Evolutionary conservation across 805 yeast species (phyloP), one percentile per base, ranked within the genome.

Genomic region (Starmera quercuum): DNA sequence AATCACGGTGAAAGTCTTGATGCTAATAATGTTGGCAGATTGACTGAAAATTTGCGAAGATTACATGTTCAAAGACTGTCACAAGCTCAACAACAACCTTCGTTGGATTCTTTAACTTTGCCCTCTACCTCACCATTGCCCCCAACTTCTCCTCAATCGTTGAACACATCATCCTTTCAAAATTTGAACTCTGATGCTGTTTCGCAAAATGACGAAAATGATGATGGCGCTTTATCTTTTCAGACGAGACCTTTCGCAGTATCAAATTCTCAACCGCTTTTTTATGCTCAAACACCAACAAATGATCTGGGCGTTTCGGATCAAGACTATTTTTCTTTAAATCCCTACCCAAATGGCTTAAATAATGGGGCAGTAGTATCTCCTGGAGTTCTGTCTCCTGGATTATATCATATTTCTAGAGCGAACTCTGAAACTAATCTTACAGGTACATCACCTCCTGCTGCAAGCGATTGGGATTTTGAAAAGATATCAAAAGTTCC

Each of bases 401-500:
- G 71, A 0, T 47, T 59, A 9, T 77, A 61, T 34, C 71, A 78
- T 47, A 53, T 78, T 31, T 76, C 87, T 3, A 63, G 87, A 35
- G 73, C 63, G 12, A 71, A 68, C 33, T 78, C 86, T 1, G 68
- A 59, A 23, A 43, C 46, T 12, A 59, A 59, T 16, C 36, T 59
- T 20, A 19, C 27, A 46, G 35, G 29, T 58, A 27, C 27, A 25
- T 8, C 8, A 8, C 11, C 14, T 7, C 26, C 14, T 7, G 9
- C 26, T 9, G n/a, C 9, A 18, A 31, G 33, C 25, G 69, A 61
- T 20, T 62, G 68, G 66, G 69, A 71, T 37, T 39, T 66, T 3
- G 53, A 54, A 6, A 56, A 64, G 3, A 44, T 85, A 42, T 76
- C 82, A 15, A 63, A 75, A 31, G 95, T 90, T 6, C 97, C 97